phyloP scores from a whole-genome alignment of 2,329 filamentous ascomycete genomes.

The Pseudogymnoascus pannorum region DNA sequence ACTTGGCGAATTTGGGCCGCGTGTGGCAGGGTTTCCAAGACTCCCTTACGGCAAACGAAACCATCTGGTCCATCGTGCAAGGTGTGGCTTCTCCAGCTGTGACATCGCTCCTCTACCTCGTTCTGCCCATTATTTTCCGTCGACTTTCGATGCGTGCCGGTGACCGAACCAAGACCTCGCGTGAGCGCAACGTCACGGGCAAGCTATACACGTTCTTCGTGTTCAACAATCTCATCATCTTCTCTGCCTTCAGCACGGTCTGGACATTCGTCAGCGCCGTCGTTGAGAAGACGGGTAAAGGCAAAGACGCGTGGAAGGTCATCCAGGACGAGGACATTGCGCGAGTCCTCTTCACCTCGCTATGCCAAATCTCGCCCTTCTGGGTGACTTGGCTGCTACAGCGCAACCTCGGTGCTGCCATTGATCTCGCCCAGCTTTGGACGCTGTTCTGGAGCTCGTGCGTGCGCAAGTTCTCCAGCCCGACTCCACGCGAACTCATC shows the following conservation, averaged over 20 bases:
- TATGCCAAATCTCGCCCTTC: slow-evolving; percentile 79
- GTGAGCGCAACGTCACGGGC: slow-evolving; percentile 82
- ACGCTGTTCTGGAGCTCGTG: slow-evolving; percentile 79
- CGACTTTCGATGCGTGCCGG: slow-evolving; percentile 75
- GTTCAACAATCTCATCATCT: slow-evolving; percentile 93
- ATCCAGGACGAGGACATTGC: slow-evolving; percentile 59
- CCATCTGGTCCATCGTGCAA: slow-evolving; percentile 79
- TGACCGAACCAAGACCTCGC: slow-evolving; percentile 83
- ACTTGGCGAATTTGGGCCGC: slow-evolving; percentile 69
- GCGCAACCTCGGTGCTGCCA: slow-evolving; percentile 85
- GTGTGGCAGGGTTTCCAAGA: slow-evolving; percentile 71
- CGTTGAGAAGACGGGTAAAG: slow-evolving; percentile 47
- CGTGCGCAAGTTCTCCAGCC: slow-evolving; percentile 73
- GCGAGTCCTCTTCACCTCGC: slow-evolving; percentile 56
- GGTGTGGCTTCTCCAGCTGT: slow-evolving; percentile 85
- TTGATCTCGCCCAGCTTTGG: slow-evolving; percentile 85
- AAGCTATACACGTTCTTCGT: slow-evolving; percentile 95
- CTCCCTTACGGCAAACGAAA: slow-evolving; percentile 54
- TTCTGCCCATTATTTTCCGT: slow-evolving; percentile 86
- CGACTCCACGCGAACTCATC: slow-evolving; percentile 85
- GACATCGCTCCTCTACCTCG: slow-evolving; percentile 78
- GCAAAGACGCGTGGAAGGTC: slow-evolving; percentile 59
- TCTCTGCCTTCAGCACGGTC: slow-evolving; percentile 80
- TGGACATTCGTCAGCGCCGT: slow-evolving; percentile 67
- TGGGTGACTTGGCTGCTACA: slow-evolving; percentile 94